phyloP scores from a whole-genome alignment of 108 stramenopile genomes.

The Heterococcus sp. region DNA sequence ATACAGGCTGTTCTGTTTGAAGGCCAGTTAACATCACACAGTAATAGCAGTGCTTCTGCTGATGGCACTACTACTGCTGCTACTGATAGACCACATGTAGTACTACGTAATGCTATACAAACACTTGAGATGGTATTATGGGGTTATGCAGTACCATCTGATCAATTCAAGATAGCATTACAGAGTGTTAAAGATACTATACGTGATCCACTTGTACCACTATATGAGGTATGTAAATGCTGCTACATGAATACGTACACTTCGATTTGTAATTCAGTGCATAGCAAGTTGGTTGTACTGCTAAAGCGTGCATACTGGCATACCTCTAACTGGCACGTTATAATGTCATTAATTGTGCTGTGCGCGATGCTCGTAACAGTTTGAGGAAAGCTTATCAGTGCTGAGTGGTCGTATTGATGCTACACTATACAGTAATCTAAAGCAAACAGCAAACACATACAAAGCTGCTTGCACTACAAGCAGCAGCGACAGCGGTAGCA shows the following conservation, averaged over 20 bases:
- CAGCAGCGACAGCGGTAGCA: too few relatives aligned
- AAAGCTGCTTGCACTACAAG: not conserved
- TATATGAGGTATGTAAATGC: conserved; percentile 32
- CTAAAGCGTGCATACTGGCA: too few relatives aligned
- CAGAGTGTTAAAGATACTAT: conserved; percentile 68
- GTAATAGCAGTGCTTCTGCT: too few relatives aligned
- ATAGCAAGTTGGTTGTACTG: too few relatives aligned
- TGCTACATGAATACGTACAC: too few relatives aligned
- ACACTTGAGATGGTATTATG: conserved; percentile 73
- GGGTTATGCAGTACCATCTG: conserved; percentile 69
- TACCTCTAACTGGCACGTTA: too few relatives aligned
- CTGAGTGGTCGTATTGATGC: conserved; percentile 82
- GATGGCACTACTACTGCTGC: too few relatives aligned
- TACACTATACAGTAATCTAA: conserved; percentile 63
- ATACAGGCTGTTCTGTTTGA: too few relatives aligned
- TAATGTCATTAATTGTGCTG: too few relatives aligned
- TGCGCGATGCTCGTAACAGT: too few relatives aligned
- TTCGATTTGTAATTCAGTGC: too few relatives aligned
- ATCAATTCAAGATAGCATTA: conserved; percentile 54
- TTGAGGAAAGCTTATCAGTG: conserved; percentile 88
- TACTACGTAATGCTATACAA: conserved; percentile 69
- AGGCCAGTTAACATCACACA: too few relatives aligned
- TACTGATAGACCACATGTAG: conserved; percentile 72
- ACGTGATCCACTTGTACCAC: conserved; percentile 67
- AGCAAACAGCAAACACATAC: conserved; percentile 12